These are phyloP conservation scores for Striga hermonthica DNA, from an alignment of 305 asterid genomes.

Conservation along the genomic window DNA sequence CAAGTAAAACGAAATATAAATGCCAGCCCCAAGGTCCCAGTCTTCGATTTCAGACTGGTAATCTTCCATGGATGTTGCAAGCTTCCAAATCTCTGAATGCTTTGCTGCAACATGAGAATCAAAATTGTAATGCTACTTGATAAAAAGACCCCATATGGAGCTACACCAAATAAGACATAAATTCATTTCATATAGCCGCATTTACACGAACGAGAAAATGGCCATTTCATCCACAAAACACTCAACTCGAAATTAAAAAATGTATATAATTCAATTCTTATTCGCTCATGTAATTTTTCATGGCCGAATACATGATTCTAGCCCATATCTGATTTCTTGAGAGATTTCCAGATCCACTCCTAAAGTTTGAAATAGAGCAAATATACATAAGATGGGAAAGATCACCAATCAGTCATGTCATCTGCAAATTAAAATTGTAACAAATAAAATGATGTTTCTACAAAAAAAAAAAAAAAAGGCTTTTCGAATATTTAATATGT, in stretches of 20 bases:
- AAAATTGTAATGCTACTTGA: conserved; percentile 21
- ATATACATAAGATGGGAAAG: background rate
- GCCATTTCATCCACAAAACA: conserved; percentile 5
- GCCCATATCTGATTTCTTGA: conserved; percentile 18
- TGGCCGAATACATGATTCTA: conserved; percentile 3
- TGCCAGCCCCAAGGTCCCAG: conserved; percentile 95
- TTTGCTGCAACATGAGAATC: conserved; percentile 51
- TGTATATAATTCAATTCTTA: conserved; percentile 1
- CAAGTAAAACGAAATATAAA: conserved; percentile 67
- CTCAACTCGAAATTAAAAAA: conserved; percentile 5
- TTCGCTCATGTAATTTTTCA: conserved; percentile 9
- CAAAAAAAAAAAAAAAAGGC: conserved; percentile 9
- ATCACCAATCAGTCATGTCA: conserved; percentile 9
- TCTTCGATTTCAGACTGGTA: conserved; percentile 83
- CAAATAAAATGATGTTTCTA: conserved; percentile 2
- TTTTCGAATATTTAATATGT: conserved; percentile 14
- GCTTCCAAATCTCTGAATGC: conserved; percentile 75
- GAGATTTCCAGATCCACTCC: background rate
- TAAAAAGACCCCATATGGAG: conserved; percentile 17
- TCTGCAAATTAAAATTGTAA: conserved; percentile 13
- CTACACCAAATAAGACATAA: background rate
- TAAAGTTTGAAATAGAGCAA: background rate
- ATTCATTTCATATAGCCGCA: conserved; percentile 4
- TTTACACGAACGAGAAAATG: conserved; percentile 7
- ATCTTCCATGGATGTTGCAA: conserved; percentile 75